These are phyloP conservation scores for Pyrus communis DNA, from an alignment of 306 rosid species.

Conservation along the genomic window DNA sequence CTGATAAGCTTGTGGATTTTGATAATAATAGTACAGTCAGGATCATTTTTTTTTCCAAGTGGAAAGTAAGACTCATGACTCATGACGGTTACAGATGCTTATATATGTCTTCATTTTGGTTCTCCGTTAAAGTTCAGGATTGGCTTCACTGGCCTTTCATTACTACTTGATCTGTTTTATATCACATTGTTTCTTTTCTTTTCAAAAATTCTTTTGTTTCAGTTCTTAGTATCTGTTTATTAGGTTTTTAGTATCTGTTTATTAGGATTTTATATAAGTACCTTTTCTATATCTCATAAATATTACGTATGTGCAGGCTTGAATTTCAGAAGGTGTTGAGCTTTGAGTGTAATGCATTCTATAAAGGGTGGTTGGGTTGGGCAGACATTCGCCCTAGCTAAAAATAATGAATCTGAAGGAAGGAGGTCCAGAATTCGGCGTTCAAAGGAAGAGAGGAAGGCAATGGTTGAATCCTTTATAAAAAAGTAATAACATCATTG, in stretches of 20 bases:
- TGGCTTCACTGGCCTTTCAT: not conserved
- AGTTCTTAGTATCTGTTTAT: not conserved
- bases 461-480: slow-evolving; percentile 82
- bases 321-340: slow-evolving; percentile 8
- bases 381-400: slow-evolving; percentile 85
- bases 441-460: slow-evolving; percentile 85
- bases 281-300: not conserved
- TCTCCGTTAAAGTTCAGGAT: not conserved
- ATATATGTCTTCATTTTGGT: not conserved
- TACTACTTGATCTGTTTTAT: not conserved
- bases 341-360: slow-evolving; percentile 53
- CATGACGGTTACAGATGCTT: not conserved
- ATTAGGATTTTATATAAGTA: not conserved
- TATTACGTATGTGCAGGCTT: slow-evolving; percentile 17
- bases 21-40: not conserved
- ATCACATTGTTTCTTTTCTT: not conserved
- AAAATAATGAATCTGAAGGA: slow-evolving; percentile 66
- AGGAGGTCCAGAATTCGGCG: slow-evolving; percentile 77
- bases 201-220: not conserved
- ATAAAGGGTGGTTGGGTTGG: slow-evolving; percentile 69
- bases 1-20: not conserved
- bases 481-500: slow-evolving; percentile 42
- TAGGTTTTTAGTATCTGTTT: not conserved
- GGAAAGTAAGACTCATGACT: not conserved
- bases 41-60: not conserved